Conservation (phyloP, 2,329 filamentous ascomycete species). For the Penicillium verrucosum region DNA sequence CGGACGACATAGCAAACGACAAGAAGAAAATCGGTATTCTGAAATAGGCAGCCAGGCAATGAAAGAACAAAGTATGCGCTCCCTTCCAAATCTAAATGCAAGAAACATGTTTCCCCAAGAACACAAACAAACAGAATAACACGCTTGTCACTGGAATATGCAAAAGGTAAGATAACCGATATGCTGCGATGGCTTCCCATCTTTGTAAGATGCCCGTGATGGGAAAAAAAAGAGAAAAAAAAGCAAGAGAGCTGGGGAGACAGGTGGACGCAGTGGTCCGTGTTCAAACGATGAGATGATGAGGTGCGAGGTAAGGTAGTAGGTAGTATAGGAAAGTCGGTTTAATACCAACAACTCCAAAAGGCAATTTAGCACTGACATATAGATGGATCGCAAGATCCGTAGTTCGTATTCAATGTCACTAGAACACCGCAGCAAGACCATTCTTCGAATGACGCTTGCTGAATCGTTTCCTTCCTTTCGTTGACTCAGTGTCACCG, state of each 20-base stretch:
- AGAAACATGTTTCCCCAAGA: conserved; percentile 19
- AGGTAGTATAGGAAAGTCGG: not conserved
- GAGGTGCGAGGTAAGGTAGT: not conserved
- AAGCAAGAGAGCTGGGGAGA: not conserved
- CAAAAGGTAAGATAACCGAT: conserved; percentile 22
- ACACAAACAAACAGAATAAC: conserved; percentile 9
- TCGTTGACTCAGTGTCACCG: conserved; percentile 53
- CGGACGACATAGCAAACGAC: conserved; percentile 14
- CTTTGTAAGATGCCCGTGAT: conserved; percentile 6
- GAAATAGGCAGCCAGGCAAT: conserved; percentile 10
- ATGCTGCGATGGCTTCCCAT: conserved; percentile 14
- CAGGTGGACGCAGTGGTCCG: not conserved
- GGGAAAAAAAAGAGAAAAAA: conserved; percentile 1
- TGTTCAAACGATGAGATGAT: not conserved
- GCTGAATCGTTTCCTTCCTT: conserved; percentile 70
- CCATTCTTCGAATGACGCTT: conserved; percentile 92
- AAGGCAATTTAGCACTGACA: not conserved
- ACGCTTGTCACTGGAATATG: conserved; percentile 29
- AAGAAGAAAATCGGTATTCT: conserved; percentile 15
- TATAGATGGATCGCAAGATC: not conserved
- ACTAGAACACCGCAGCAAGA: conserved; percentile 78
- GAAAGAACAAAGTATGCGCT: conserved; percentile 21
- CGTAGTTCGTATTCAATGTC: conserved; percentile 8
- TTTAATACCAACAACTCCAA: not conserved
- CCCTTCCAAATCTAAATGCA: conserved; percentile 28